These are phyloP conservation scores for Phytopythium chamaehyphon DNA, from an alignment of 352 stramenopile species.

Conservation along the genomic window DNA sequence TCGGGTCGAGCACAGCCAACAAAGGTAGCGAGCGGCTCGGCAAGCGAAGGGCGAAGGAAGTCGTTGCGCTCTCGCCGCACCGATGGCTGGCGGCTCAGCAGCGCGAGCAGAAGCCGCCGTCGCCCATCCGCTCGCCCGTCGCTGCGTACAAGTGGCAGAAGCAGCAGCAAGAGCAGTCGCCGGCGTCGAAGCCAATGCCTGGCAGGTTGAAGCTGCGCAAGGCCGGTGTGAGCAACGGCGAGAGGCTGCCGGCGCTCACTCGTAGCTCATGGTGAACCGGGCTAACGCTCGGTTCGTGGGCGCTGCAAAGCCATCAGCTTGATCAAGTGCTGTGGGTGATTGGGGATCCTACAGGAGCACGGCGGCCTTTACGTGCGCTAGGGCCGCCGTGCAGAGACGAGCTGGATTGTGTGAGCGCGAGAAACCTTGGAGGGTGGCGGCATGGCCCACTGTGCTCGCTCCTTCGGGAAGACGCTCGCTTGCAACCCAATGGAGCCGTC, in stretches of 20 bases:
- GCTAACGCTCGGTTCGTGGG: too few species aligned
- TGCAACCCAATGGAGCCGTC: too few species aligned
- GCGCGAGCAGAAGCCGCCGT: background rate
- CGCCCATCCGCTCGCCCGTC: conserved; percentile 14
- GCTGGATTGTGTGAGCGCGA: too few species aligned
- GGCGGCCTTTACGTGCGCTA: too few species aligned
- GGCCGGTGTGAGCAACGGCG: background rate
- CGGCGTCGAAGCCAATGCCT: background rate
- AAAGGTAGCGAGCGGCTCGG: conserved; percentile 5
- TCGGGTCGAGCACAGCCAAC: conserved; percentile 4
- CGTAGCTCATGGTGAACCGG: conserved; percentile 1
- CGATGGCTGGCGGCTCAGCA: conserved; percentile 36
- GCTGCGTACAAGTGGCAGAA: conserved; percentile 11
- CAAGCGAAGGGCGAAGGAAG: conserved; percentile 9
- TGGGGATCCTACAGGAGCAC: too few species aligned
- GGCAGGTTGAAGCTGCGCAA: conserved; percentile 4
- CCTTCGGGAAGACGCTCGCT: too few species aligned
- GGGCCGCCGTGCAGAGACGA: too few species aligned
- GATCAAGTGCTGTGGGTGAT: too few species aligned
- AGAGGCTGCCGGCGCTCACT: conserved; percentile 1
- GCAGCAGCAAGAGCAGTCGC: background rate
- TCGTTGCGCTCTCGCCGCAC: conserved; percentile 34
- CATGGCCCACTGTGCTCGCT: too few species aligned
- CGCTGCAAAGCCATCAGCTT: too few species aligned
- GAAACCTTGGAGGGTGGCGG: too few species aligned